Evolutionary conservation across 73 alveolate species (phyloP).

Genomic region (Urostyla sp.): DNA sequence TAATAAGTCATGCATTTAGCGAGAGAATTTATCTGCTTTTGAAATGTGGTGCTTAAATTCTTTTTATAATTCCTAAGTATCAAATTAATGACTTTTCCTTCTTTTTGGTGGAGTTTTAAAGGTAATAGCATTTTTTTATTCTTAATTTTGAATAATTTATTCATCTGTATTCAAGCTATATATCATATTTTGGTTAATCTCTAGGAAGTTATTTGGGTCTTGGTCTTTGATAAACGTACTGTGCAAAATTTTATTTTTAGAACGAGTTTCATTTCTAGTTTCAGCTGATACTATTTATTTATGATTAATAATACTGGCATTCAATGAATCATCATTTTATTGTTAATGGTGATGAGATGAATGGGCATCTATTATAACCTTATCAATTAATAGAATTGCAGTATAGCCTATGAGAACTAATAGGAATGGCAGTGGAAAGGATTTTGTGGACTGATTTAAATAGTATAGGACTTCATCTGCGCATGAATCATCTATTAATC

Average conservation of each 20-base stretch:
- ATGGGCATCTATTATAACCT: constrained; percentile 19
- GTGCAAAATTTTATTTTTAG: not conserved
- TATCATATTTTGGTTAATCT: not conserved
- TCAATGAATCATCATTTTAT: not conserved
- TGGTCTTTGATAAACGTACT: not conserved
- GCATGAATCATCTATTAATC: not conserved
- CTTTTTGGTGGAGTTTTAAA: too few species aligned
- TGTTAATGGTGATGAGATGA: not conserved
- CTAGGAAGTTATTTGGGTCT: not conserved
- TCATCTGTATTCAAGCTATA: not conserved
- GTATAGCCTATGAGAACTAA: constrained; percentile 46
- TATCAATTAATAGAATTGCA: constrained; percentile 45
- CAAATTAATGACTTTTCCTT: too few species aligned
- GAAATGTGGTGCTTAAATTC: too few species aligned
- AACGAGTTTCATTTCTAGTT: not conserved
- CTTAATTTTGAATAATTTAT: too few species aligned
- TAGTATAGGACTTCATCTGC: not conserved
- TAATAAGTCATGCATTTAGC: too few species aligned
- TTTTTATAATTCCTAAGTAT: too few species aligned
- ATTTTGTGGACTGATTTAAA: not conserved
- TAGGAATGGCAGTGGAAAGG: constrained; percentile 31
- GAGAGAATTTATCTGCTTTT: too few species aligned
- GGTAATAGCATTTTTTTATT: too few species aligned
- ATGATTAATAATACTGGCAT: not conserved
- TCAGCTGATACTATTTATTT: not conserved